Evolutionary conservation across 805 yeast species (phyloP).

Genomic region (Ogataea neopini): DNA sequence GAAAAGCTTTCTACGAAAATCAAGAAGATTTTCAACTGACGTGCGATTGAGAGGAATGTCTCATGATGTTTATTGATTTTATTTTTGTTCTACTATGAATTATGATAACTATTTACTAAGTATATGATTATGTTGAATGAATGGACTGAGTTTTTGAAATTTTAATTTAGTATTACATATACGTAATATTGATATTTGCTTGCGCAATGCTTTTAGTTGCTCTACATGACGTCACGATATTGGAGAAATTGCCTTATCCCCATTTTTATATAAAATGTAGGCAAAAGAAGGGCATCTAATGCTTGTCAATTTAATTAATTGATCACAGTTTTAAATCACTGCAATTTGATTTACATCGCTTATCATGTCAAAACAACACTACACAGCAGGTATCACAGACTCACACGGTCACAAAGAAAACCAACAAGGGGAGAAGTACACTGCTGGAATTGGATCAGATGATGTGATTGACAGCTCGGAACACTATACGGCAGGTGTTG

Average conservation of each 20-base stretch:
- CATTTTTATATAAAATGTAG: background rate
- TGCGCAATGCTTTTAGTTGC: background rate
- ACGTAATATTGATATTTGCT: no score
- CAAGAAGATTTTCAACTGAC: constrained; percentile 20
- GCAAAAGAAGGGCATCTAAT: no score
- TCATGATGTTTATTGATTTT: background rate
- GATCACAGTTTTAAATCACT: no score
- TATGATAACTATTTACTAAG: no score
- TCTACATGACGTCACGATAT: background rate
- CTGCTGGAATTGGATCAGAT: constrained; percentile 6
- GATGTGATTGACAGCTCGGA: background rate
- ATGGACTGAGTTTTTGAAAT: no score
- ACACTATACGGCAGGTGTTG: constrained; percentile 10
- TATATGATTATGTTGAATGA: no score
- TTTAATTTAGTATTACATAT: no score
- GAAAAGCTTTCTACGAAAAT: constrained; percentile 21
- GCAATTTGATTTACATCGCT: no score
- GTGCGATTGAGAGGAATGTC: background rate
- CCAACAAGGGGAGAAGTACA: background rate
- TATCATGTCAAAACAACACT: background rate
- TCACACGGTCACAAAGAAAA: constrained; percentile 1
- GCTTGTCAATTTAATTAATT: no score
- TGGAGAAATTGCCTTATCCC: background rate
- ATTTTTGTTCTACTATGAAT: background rate
- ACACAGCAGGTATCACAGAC: constrained; percentile 9